phyloP scores from a whole-genome alignment of 345 rosid genomes.

The Brassica napus region DNA sequence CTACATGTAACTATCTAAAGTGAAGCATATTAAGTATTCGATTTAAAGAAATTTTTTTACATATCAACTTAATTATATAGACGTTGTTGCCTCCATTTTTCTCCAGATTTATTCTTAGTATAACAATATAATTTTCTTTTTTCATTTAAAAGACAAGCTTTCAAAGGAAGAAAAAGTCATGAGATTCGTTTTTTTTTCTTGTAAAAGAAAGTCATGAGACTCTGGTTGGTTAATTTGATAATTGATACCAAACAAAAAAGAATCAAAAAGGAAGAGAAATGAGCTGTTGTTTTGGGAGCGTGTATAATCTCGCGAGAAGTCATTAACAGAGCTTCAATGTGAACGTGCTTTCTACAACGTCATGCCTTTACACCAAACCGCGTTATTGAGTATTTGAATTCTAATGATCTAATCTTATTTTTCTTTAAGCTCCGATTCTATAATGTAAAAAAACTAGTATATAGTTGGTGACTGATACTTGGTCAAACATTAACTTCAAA shows the following conservation, averaged over 20 bases:
- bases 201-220: slow-evolving; percentile 13
- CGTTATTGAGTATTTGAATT: slow-evolving; percentile 19
- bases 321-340: slow-evolving; percentile 8
- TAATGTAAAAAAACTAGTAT: neutral
- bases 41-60: neutral
- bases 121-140: neutral
- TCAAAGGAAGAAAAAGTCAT: slow-evolving; percentile 17
- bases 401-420: neutral
- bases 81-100: neutral
- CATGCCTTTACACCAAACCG: slow-evolving; percentile 21
- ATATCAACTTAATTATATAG: neutral
- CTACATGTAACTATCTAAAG: neutral
- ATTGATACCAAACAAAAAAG: neutral
- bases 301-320: slow-evolving; percentile 1
- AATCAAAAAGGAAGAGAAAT: slow-evolving; percentile 1
- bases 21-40: neutral
- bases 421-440: slow-evolving; percentile 7
- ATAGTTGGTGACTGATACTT: slow-evolving; percentile 10
- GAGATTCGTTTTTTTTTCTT: slow-evolving; percentile 11
- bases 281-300: slow-evolving; percentile 15
- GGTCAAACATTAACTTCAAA: slow-evolving; percentile 22
- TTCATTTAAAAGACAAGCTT: neutral
- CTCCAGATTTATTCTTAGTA: neutral
- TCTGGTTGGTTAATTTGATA: slow-evolving; percentile 19
- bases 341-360: slow-evolving; percentile 41